A percentile compares a stretch with the other conserved stretches of the same genome.
These are phyloP conservation scores for Sporothrix schenckii DNA, from an alignment of 2,329 filamentous ascomycete species.

Conservation along the genomic window DNA sequence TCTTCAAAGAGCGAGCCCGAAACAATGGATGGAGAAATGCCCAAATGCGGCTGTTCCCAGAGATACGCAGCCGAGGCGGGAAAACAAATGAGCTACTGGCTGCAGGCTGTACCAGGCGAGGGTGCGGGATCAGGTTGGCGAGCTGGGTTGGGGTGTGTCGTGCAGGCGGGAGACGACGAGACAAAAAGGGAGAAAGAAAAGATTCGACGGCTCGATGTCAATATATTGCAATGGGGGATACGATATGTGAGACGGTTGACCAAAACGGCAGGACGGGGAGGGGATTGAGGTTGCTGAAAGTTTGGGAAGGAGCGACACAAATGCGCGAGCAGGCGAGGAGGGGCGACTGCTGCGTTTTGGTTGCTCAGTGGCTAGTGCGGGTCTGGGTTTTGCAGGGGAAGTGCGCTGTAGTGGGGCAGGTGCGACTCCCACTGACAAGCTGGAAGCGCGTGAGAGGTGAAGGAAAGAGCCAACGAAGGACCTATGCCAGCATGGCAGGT, in stretches of 20 bases:
- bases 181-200: background rate
- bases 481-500: background rate
- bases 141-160: too few relatives aligned
- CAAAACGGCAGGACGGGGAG: conserved; percentile 11
- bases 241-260: background rate
- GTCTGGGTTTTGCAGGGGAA: conserved; percentile 1
- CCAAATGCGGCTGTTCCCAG: conserved; percentile 13
- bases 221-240: background rate
- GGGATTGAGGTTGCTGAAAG: background rate
- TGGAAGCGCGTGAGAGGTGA: conserved; percentile 18
- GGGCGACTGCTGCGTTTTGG: conserved; percentile 19
- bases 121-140: background rate
- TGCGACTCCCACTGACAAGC: conserved; percentile 11
- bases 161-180: background rate
- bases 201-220: background rate
- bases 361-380: conserved; percentile 21
- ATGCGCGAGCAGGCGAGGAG: conserved; percentile 16
- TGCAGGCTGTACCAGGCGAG: conserved; percentile 16
- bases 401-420: conserved; percentile 27
- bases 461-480: background rate
- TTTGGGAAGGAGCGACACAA: conserved; percentile 16
- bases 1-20: background rate
- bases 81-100: conserved; percentile 8
- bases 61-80: conserved; percentile 23
- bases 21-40: background rate